A percentile compares a stretch with the other conserved stretches of the same genome.
phyloP scores from a whole-genome alignment of 192 early-diverging fungal genomes.

The Rhizophagus prolifer region DNA sequence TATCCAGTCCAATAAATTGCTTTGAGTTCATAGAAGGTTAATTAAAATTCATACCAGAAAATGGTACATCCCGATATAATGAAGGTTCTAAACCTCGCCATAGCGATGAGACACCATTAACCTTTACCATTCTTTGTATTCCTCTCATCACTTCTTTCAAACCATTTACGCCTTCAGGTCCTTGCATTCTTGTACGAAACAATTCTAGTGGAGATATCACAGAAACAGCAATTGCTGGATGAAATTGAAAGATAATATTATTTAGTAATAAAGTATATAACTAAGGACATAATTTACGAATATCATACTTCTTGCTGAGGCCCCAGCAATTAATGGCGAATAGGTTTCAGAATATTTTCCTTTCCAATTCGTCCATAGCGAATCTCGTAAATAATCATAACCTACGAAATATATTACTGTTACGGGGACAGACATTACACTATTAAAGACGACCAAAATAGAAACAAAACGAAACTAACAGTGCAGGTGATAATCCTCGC shows the following conservation, averaged over 20 bases:
- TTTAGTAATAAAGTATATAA: not conserved
- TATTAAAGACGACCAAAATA: not conserved
- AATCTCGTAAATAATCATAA: conserved; percentile 82
- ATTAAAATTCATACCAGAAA: conserved; percentile 57
- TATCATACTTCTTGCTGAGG: conserved; percentile 68
- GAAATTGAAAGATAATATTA: conserved; percentile 16
- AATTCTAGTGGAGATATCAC: conserved; percentile 89
- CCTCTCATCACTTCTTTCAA: conserved; percentile 60
- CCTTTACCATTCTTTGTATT: conserved; percentile 59
- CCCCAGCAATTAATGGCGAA: conserved; percentile 63
- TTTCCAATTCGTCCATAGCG: conserved; percentile 32
- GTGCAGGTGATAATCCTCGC: conserved; percentile 82
- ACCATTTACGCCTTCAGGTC: conserved; percentile 58
- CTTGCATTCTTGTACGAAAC: conserved; percentile 90
- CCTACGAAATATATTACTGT: conserved; percentile 95
- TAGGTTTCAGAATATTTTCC: conserved; percentile 33
- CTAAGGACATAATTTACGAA: not conserved
- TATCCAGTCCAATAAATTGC: conserved; percentile 94
- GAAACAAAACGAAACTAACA: conserved; percentile 39
- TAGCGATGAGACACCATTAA: conserved; percentile 60
- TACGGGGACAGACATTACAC: conserved; percentile 82
- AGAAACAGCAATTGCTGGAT: conserved; percentile 66
- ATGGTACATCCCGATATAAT: conserved; percentile 93
- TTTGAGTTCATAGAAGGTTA: not conserved
- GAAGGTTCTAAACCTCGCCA: conserved; percentile 90